phyloP scores from a whole-genome alignment of 306 rosid genomes.

The Psophocarpus tetragonolobus region DNA sequence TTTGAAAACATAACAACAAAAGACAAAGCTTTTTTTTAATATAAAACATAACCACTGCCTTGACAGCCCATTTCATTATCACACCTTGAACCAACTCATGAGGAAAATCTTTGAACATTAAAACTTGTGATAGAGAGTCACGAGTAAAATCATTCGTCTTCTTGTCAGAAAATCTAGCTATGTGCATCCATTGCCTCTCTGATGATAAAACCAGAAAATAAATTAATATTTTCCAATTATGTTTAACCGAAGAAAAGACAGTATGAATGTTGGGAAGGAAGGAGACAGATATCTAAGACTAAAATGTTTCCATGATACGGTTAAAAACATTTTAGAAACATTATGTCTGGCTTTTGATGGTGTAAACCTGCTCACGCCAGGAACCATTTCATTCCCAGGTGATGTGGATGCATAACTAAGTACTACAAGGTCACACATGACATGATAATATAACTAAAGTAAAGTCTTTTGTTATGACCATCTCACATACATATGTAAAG shows the following conservation, averaged over 20 bases:
- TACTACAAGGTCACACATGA: not conserved
- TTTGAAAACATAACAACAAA: conserved; percentile 22
- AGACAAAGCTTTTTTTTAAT: not conserved
- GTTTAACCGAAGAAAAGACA: conserved; percentile 3
- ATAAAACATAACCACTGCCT: conserved; percentile 16
- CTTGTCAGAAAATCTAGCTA: conserved; percentile 56
- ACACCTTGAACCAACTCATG: conserved; percentile 63
- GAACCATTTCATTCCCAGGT: not conserved
- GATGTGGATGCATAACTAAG: not conserved
- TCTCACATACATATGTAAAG: not conserved
- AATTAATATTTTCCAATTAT: not conserved
- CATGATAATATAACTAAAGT: not conserved
- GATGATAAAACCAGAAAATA: conserved; percentile 35
- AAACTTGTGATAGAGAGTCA: conserved; percentile 60
- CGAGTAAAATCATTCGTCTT: conserved; percentile 40
- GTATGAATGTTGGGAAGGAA: not conserved
- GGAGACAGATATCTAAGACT: not conserved
- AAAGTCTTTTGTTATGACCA: not conserved
- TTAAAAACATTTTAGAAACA: not conserved
- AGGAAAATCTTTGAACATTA: conserved; percentile 48
- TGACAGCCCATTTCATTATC: conserved; percentile 14
- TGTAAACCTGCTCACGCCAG: not conserved
- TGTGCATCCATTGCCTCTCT: conserved; percentile 46
- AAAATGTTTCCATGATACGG: conserved; percentile 1
- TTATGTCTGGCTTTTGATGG: not conserved